Base-by-base conservation (phyloP, 371 early-diverging fungal species). In the Mucor irregularis region DNA sequence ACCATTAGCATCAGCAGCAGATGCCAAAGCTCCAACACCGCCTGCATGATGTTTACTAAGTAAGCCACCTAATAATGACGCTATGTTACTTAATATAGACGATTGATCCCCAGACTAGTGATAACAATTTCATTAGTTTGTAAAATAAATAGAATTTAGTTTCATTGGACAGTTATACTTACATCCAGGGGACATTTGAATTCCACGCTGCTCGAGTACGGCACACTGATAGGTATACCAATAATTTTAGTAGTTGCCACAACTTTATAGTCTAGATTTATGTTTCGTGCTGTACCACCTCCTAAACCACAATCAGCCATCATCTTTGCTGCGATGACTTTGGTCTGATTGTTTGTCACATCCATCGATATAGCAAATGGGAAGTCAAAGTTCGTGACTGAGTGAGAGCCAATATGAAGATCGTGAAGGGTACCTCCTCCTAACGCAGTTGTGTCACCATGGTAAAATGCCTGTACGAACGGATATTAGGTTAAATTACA, bases 181-280 rank as follows among this genome's bases (percentile, higher is more conserved):
- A 68, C 72, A 44, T 51, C 49, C 7, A 68, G 52, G 19, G 78
- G 78, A 43, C 78, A 78, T 31, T 61, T 53, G 44, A 78, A 68
- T 13, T 54, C 38, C 4, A 69, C 69, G 8, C 60, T 47, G 13
- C 64, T 62, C 4, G 69, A 66, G 40, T 74, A 72, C 8, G 81
- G 73, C 21, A 73, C 60, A 25, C 73, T 69, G 42, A 84, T 81
- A n/a, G 63, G 54, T 35, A 84, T 75, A 17, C 73, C 73, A 33
- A 77, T 53, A 30, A 84, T 66, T 21, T 54, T 72, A 30, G 81
- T 56, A 0, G 80, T 82, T 22, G 82, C 71, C 3, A 58, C 74
- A 5, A 84, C 68, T 24, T 82, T 72, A 43, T 84, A 84, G 58
- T 84, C 74, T 50, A 84, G 58, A 16, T 63, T 64, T 35, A 84